A percentile compares a stretch with the other conserved stretches of the same genome.
phyloP scores from a whole-genome alignment of 2,329 filamentous ascomycete species.

The Anisogramma anomala region DNA sequence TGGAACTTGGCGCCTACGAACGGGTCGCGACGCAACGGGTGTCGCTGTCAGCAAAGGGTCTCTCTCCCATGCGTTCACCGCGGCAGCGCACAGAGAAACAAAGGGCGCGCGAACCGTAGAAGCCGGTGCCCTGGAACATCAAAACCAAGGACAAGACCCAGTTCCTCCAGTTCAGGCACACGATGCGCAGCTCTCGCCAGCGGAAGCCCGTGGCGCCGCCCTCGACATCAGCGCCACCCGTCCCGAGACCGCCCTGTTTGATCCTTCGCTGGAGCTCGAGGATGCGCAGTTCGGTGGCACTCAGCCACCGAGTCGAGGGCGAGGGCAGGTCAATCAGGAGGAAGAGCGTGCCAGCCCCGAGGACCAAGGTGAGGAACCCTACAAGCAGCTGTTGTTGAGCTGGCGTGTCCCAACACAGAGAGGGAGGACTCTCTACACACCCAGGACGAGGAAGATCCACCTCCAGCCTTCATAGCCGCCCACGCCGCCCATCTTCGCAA shows the following conservation, averaged over 20 bases:
- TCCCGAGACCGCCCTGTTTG: constrained; percentile 1
- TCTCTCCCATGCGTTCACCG: too few relatives aligned
- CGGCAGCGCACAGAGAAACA: background rate
- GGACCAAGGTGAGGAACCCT: constrained; percentile 27
- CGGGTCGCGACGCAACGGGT: background rate
- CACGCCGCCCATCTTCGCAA: constrained; percentile 34
- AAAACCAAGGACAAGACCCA: background rate
- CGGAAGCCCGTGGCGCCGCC: background rate
- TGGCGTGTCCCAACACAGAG: too few relatives aligned
- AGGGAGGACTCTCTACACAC: constrained; percentile 13
- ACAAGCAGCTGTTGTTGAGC: too few relatives aligned
- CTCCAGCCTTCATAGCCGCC: constrained; percentile 34
- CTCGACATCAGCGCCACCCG: constrained; percentile 1
- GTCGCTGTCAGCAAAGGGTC: too few relatives aligned
- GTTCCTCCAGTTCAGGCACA: background rate
- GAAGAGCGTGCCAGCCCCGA: constrained; percentile 23
- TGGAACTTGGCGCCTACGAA: background rate
- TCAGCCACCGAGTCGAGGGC: constrained; percentile 1
- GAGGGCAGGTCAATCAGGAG: constrained; percentile 2
- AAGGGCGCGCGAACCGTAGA: constrained; percentile 7
- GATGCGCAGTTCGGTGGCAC: background rate
- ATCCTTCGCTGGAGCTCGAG: constrained; percentile 3
- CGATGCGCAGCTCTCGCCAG: constrained; percentile 2
- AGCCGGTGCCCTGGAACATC: background rate
- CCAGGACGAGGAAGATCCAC: constrained; percentile 41